These are phyloP conservation scores for Ricinus communis DNA, from an alignment of 345 rosid genomes.

Conservation along the genomic window DNA sequence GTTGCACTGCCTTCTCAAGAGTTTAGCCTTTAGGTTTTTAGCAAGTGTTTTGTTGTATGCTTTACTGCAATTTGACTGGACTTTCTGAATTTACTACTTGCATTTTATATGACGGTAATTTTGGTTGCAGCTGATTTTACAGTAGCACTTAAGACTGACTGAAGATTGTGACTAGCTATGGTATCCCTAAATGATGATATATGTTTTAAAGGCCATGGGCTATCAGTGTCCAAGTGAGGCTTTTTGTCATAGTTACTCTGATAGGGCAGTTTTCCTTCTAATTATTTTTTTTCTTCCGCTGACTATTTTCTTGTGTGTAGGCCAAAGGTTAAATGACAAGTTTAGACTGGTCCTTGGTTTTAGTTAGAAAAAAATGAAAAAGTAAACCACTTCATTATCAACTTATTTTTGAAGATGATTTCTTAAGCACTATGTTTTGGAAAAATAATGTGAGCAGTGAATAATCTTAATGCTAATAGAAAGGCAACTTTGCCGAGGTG, in stretches of 20 bases:
- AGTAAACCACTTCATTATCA: neutral
- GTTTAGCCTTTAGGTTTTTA: too few relatives aligned
- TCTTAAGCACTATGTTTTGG: neutral
- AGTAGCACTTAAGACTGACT: neutral
- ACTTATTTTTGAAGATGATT: neutral
- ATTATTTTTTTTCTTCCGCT: neutral
- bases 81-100: too few relatives aligned
- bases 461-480: neutral
- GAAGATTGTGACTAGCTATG: neutral
- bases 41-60: too few relatives aligned
- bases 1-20: too few relatives aligned
- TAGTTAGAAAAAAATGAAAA: neutral
- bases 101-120: neutral
- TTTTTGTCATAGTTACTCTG: conserved; percentile 53
- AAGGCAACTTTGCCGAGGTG: conserved; percentile 37
- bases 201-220: conserved; percentile 34
- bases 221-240: conserved; percentile 34
- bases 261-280: conserved; percentile 9
- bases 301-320: too few relatives aligned
- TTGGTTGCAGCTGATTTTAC: neutral
- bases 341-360: neutral
- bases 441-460: neutral
- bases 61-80: too few relatives aligned
- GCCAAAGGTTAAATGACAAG: neutral
- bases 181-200: conserved; percentile 29